These are phyloP conservation scores for Trichoderma hamatum DNA, from an alignment of 2,329 filamentous ascomycete genomes.

Conservation along the genomic window DNA sequence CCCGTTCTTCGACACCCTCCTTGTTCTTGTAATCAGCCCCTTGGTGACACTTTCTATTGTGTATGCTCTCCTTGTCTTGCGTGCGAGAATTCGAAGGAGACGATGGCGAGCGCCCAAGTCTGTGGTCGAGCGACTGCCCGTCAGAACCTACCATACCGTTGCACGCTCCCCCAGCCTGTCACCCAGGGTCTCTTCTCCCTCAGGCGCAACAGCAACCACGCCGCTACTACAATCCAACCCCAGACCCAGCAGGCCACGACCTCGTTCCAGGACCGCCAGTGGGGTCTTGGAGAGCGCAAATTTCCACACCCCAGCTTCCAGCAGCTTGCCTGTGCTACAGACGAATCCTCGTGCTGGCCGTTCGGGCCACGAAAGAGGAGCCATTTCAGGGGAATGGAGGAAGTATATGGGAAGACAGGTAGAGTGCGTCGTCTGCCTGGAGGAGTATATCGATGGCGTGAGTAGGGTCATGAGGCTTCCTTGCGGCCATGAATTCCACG, in stretches of 20 bases:
- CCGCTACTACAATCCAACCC: constrained; percentile 70
- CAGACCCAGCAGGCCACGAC: constrained; percentile 55
- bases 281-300: constrained; percentile 58
- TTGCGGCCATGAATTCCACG: constrained; percentile 97
- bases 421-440: constrained; percentile 94
- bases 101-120: constrained; percentile 98
- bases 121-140: constrained; percentile 89
- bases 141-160: constrained; percentile 92
- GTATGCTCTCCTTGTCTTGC: constrained; percentile 82
- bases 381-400: constrained; percentile 58
- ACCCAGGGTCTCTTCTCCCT: constrained; percentile 63
- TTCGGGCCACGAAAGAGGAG: constrained; percentile 53
- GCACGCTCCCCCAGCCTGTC: constrained; percentile 59
- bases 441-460: constrained; percentile 94
- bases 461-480: constrained; percentile 96
- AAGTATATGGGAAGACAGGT: constrained; percentile 70
- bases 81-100: constrained; percentile 83
- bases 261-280: constrained; percentile 67
- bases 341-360: constrained; percentile 37
- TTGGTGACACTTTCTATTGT: constrained; percentile 90
- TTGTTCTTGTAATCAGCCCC: constrained; percentile 96
- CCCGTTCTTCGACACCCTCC: constrained; percentile 91
- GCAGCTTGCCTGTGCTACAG: constrained; percentile 45
- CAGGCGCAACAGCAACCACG: constrained; percentile 71
- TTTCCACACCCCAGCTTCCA: constrained; percentile 48